A percentile compares a stretch with the other conserved stretches of the same genome.
Evolutionary conservation across 2,329 filamentous ascomycete species (phyloP).

Genomic region (Scytalidium sp.): DNA sequence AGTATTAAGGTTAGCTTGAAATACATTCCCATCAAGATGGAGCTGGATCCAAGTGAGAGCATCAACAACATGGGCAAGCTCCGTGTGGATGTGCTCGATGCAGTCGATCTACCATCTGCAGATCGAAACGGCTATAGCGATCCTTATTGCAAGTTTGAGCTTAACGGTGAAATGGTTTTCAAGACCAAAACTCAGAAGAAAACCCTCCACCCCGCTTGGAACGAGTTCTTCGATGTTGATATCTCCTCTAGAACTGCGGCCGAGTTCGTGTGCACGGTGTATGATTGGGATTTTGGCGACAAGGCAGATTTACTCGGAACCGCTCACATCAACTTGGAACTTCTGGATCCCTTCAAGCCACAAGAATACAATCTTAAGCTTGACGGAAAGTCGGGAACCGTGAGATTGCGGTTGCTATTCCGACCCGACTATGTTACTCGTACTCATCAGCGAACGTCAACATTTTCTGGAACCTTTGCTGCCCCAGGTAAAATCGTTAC

Average conservation of each 20-base stretch:
- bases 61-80: slow-evolving; percentile 99
- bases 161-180: slow-evolving; percentile 86
- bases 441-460: slow-evolving; percentile 83
- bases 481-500: slow-evolving; percentile 84
- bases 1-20: slow-evolving; percentile 89
- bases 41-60: slow-evolving; percentile 88
- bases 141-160: slow-evolving; percentile 90
- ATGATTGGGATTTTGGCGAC: slow-evolving; percentile 96
- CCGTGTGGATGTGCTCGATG: slow-evolving; percentile 89
- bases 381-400: slow-evolving; percentile 83
- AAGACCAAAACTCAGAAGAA: slow-evolving; percentile 98
- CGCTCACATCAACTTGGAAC: slow-evolving; percentile 70
- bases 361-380: slow-evolving; percentile 73
- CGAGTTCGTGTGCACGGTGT: slow-evolving; percentile 79
- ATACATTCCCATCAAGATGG: slow-evolving; percentile 93
- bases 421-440: slow-evolving; percentile 88
- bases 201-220: slow-evolving; percentile 91
- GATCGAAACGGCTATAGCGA: slow-evolving; percentile 97
- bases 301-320: slow-evolving; percentile 88
- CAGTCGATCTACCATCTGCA: slow-evolving; percentile 81
- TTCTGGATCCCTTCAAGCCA: slow-evolving; percentile 80
- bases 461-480: slow-evolving; percentile 87
- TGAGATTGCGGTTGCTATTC: slow-evolving; percentile 85
- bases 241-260: slow-evolving; percentile 82
- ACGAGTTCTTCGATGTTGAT: slow-evolving; percentile 86